These are phyloP conservation scores for Alternaria ventricosa DNA, from an alignment of 2,329 filamentous ascomycete species.

Conservation along the genomic window DNA sequence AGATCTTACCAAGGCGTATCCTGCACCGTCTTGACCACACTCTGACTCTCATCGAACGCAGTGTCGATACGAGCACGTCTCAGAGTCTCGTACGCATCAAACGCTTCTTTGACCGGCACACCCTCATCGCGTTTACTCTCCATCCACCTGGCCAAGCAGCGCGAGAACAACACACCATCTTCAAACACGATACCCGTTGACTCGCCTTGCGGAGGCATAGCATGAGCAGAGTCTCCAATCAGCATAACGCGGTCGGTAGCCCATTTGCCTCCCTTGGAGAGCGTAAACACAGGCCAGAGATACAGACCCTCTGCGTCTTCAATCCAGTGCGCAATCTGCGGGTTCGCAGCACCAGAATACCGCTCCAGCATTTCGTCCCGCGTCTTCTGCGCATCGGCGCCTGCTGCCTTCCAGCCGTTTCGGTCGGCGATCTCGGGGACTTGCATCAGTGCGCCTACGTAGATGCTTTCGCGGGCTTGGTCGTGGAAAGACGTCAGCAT, in stretches of 20 bases:
- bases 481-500: slow-evolving; percentile 53
- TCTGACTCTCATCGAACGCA: slow-evolving; percentile 56
- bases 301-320: slow-evolving; percentile 52
- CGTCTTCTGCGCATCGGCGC: slow-evolving; percentile 53
- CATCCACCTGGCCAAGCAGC: slow-evolving; percentile 53
- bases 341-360: slow-evolving; percentile 49
- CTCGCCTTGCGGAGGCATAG: slow-evolving; percentile 61
- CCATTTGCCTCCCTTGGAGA: slow-evolving; percentile 54
- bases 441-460: slow-evolving; percentile 55
- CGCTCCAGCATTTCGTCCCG: slow-evolving; percentile 50
- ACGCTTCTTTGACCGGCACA: slow-evolving; percentile 52
- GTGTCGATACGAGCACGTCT: slow-evolving; percentile 53
- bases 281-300: slow-evolving; percentile 56
- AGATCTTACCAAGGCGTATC: slow-evolving; percentile 48
- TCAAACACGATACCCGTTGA: slow-evolving; percentile 61
- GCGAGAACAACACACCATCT: slow-evolving; percentile 58
- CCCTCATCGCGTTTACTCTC: slow-evolving; percentile 40
- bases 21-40: slow-evolving; percentile 53
- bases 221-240: slow-evolving; percentile 56
- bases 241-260: slow-evolving; percentile 53
- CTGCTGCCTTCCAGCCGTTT: slow-evolving; percentile 55
- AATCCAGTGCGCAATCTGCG: slow-evolving; percentile 49
- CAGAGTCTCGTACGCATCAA: slow-evolving; percentile 57
- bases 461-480: slow-evolving; percentile 45
- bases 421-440: slow-evolving; percentile 51